Conservation (phyloP, 768 basidiomycete genomes). For the Macrolepiota albuminosa region DNA sequence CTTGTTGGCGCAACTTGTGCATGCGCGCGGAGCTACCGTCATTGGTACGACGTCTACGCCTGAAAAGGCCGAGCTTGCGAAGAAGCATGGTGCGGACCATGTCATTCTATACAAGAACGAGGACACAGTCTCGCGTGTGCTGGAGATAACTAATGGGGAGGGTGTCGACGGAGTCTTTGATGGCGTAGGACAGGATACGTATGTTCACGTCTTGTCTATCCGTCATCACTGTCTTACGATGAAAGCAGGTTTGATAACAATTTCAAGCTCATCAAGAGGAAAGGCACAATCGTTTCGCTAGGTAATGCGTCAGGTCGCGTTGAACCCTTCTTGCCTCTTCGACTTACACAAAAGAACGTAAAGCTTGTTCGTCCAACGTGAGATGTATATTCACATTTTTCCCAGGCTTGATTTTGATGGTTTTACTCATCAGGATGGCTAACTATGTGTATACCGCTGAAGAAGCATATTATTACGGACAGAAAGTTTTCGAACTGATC, state of each 20-base stretch:
- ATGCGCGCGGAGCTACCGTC: conserved; percentile 74
- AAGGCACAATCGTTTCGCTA: conserved; percentile 84
- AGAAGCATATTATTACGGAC: conserved; percentile 64
- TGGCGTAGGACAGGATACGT: conserved; percentile 95
- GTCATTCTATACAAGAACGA: conserved; percentile 79
- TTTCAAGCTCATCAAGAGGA: conserved; percentile 76
- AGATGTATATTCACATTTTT: conserved; percentile 14
- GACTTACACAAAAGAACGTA: conserved; percentile 77
- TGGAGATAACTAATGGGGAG: conserved; percentile 70
- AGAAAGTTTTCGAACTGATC: conserved; percentile 61
- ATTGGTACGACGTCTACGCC: conserved; percentile 91
- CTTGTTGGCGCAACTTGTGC: conserved; percentile 62
- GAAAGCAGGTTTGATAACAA: conserved; percentile 65
- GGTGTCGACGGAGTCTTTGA: conserved; percentile 88
- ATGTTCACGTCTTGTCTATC: conserved; percentile 23
- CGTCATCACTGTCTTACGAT: not conserved
- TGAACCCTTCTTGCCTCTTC: conserved; percentile 67
- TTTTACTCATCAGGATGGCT: conserved; percentile 42
- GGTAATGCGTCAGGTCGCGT: conserved; percentile 91
- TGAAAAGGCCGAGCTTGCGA: conserved; percentile 81
- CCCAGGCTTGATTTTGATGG: not conserved
- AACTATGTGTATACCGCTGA: conserved; percentile 73
- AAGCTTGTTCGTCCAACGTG: conserved; percentile 73
- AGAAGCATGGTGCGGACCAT: conserved; percentile 75
- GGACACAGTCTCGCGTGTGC: conserved; percentile 65